Percentiles rank a stretch among this genome's conserved stretches.
These are phyloP conservation scores for Pelomyxa schiedti DNA, from an alignment of 78 protist species.

Conservation along the genomic window DNA sequence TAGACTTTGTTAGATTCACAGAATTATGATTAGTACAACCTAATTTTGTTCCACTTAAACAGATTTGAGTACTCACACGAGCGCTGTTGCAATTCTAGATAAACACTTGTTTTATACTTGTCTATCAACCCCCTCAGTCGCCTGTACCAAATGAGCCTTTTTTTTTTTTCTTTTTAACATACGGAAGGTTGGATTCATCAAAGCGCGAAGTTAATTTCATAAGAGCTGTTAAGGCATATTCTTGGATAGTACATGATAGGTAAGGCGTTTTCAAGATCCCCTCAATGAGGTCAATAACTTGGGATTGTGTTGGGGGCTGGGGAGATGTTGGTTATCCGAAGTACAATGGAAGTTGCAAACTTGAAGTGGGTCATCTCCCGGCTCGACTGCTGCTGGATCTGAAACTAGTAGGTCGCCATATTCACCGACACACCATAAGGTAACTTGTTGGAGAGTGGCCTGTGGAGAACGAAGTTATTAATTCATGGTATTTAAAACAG, in stretches of 20 bases:
- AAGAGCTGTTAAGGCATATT: slow-evolving; percentile 63
- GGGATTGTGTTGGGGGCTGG: not conserved
- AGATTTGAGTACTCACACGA: slow-evolving; percentile 67
- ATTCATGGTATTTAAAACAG: not conserved
- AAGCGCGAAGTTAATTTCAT: slow-evolving; percentile 63
- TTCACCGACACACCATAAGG: slow-evolving; percentile 88
- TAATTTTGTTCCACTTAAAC: slow-evolving; percentile 27
- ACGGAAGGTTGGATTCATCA: not conserved
- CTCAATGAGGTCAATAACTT: slow-evolving; percentile 56
- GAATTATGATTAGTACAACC: not conserved
- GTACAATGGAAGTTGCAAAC: too few species aligned
- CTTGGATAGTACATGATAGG: slow-evolving; percentile 29
- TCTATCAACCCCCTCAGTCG: slow-evolving; percentile 6
- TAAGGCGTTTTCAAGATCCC: slow-evolving; percentile 16
- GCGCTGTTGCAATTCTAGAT: slow-evolving; percentile 84
- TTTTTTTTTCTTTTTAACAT: not conserved
- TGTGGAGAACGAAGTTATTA: not conserved
- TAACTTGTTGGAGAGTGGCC: slow-evolving; percentile 7
- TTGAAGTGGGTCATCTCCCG: too few species aligned
- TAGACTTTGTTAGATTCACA: too few species aligned
- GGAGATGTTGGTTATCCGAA: not conserved
- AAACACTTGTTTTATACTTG: slow-evolving; percentile 17
- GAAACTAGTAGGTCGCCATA: slow-evolving; percentile 60
- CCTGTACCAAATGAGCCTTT: not conserved
- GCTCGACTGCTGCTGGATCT: too few species aligned